Percentiles rank a stretch among this genome's conserved stretches.
These are phyloP conservation scores for Ramaria rubella DNA, from an alignment of 768 basidiomycete genomes.

Conservation along the genomic window DNA sequence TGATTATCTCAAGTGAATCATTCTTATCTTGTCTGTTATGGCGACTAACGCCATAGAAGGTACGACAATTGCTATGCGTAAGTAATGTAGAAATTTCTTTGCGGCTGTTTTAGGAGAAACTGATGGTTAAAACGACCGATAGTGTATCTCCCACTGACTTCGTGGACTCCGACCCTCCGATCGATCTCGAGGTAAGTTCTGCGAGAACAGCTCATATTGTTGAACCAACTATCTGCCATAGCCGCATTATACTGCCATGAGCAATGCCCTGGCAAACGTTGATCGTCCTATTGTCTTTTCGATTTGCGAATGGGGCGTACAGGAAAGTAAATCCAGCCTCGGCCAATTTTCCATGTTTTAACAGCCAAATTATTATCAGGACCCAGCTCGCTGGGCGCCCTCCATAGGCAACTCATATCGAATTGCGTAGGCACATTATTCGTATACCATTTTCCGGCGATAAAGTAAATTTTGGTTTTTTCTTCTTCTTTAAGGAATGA, in stretches of 20 bases:
- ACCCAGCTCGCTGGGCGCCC: slow-evolving; percentile 43
- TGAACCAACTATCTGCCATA: slow-evolving; percentile 12
- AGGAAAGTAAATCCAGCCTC: slow-evolving; percentile 20
- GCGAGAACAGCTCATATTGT: too few species aligned
- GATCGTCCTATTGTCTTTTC: slow-evolving; percentile 44
- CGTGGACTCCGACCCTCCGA: slow-evolving; percentile 40
- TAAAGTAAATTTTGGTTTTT: not conserved
- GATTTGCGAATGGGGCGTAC: slow-evolving; percentile 46
- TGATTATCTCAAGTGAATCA: slow-evolving; percentile 28
- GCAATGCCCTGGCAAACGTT: slow-evolving; percentile 38
- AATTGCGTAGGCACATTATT: slow-evolving; percentile 36
- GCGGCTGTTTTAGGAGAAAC: too few species aligned
- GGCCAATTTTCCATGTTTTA: not conserved
- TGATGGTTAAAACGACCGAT: too few species aligned
- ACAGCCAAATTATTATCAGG: slow-evolving; percentile 8
- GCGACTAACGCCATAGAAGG: slow-evolving; percentile 2
- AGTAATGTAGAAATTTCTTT: too few species aligned
- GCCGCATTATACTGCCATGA: slow-evolving; percentile 41
- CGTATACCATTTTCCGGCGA: not conserved
- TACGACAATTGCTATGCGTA: slow-evolving; percentile 46
- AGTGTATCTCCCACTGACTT: slow-evolving; percentile 37
- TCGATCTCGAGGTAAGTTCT: slow-evolving; percentile 22
- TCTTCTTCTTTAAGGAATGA: slow-evolving; percentile 32
- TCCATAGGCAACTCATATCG: slow-evolving; percentile 46
- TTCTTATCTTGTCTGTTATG: not conserved